Evolutionary conservation across 192 early-diverging fungal species (phyloP).

Genomic region (Coemansia sp.): DNA sequence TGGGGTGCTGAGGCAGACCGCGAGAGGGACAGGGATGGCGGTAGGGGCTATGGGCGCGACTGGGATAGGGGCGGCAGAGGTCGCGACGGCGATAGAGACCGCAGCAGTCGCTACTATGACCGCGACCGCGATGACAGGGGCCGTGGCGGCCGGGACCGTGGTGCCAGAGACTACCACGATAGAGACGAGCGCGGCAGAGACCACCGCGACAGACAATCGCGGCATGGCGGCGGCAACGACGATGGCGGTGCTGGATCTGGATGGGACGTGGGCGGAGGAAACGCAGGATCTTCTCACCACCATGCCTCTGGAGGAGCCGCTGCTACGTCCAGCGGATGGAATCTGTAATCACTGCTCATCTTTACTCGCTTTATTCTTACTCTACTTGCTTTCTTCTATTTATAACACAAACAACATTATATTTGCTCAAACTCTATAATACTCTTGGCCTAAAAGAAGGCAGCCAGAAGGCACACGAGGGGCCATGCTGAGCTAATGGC

Average conservation of each 20-base stretch:
- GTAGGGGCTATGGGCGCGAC: not conserved
- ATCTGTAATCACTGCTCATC: conserved; percentile 4
- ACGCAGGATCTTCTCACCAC: conserved; percentile 10
- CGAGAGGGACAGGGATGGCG: not conserved
- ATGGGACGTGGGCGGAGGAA: not conserved
- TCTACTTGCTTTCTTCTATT: not conserved
- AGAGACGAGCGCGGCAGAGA: not conserved
- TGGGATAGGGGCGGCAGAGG: conserved; percentile 2
- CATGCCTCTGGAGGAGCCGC: not conserved
- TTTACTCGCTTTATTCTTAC: not conserved
- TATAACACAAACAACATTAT: not conserved
- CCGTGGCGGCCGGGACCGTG: conserved; percentile 5
- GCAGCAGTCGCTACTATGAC: not conserved
- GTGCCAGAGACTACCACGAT: not conserved
- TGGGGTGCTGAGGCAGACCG: not conserved
- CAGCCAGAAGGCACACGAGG: not conserved
- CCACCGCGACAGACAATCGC: not conserved
- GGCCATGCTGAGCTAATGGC: not conserved
- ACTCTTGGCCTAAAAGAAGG: no score
- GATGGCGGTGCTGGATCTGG: not conserved
- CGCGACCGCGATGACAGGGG: conserved; percentile 1
- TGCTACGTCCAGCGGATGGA: conserved; percentile 17
- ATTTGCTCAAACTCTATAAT: no score
- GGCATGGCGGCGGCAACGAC: not conserved
- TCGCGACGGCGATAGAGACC: not conserved